A percentile compares a stretch with the other conserved stretches of the same genome.
phyloP scores from a whole-genome alignment of 208 protist genomes.

The Trypanosoma scelopori region DNA sequence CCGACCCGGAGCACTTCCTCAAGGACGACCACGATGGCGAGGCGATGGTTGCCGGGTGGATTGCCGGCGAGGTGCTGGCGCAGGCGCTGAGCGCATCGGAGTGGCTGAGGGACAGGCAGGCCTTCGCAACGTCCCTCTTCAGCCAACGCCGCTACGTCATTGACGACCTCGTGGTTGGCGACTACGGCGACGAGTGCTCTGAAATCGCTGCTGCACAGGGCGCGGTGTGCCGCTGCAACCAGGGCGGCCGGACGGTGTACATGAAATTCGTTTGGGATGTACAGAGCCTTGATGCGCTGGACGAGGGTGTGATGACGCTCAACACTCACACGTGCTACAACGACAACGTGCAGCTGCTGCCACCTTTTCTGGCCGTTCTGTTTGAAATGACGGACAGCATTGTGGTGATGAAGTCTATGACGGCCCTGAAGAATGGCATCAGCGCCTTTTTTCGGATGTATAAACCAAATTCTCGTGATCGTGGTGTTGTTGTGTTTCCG shows the following conservation, averaged over 20 bases:
- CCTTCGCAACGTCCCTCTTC: conserved; percentile 28
- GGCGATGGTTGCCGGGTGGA: conserved; percentile 29
- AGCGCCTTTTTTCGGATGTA: neutral
- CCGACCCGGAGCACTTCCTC: conserved; percentile 11
- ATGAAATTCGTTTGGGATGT: conserved; percentile 9
- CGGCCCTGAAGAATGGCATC: neutral
- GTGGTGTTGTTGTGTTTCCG: neutral
- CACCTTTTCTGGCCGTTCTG: neutral
- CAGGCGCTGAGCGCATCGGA: conserved; percentile 1
- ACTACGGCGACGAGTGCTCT: conserved; percentile 24
- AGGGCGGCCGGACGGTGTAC: conserved; percentile 18
- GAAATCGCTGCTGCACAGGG: neutral
- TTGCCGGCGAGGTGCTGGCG: conserved; percentile 16
- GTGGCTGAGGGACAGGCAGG: conserved; percentile 1
- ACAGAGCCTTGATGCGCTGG: neutral
- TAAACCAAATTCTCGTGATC: neutral
- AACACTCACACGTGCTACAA: neutral
- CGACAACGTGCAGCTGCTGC: neutral
- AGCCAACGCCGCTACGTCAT: conserved; percentile 26
- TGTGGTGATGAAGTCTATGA: neutral
- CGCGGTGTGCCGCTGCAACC: conserved; percentile 20
- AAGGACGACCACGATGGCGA: conserved; percentile 23
- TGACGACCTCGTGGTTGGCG: conserved; percentile 30
- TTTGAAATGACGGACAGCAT: neutral
- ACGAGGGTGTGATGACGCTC: neutral